Conservation (phyloP, 1,284 basidiomycete species). For the Leccinum fallax region DNA sequence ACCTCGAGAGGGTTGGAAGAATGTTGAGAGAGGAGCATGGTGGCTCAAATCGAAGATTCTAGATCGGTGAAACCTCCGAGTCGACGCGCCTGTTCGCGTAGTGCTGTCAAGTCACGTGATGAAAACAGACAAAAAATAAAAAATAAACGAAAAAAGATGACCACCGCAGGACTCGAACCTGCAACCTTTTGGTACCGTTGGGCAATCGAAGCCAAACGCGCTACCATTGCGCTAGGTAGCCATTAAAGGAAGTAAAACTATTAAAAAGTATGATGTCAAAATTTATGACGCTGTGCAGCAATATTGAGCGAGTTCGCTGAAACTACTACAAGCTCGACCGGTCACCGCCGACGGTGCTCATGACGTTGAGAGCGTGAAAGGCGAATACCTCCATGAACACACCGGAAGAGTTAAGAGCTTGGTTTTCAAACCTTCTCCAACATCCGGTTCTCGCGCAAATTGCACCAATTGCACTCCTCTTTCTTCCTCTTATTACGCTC, state of each 20-base stretch:
- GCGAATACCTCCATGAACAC: slow-evolving; percentile 34
- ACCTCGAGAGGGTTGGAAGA: slow-evolving; percentile 79
- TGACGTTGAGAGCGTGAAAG: slow-evolving; percentile 35
- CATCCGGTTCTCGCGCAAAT: slow-evolving; percentile 48
- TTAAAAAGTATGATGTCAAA: not conserved
- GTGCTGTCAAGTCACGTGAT: slow-evolving; percentile 7
- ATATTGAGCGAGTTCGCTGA: slow-evolving; percentile 69
- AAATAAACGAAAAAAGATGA: slow-evolving; percentile 14
- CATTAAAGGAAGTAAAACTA: slow-evolving; percentile 22
- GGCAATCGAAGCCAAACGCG: slow-evolving; percentile 85
- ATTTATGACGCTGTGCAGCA: slow-evolving; percentile 55
- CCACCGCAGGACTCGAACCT: slow-evolving; percentile 89
- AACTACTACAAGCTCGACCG: slow-evolving; percentile 16
- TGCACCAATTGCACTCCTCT: slow-evolving; percentile 55
- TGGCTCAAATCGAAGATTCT: slow-evolving; percentile 18
- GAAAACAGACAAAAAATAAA: no score
- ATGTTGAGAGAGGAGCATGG: slow-evolving; percentile 63
- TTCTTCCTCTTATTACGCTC: slow-evolving; percentile 54
- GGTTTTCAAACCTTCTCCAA: slow-evolving; percentile 26
- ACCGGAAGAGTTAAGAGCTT: slow-evolving; percentile 34
- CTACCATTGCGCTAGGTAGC: slow-evolving; percentile 59
- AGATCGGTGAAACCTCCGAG: not conserved
- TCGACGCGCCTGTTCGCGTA: slow-evolving; percentile 17
- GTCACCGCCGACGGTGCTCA: slow-evolving; percentile 24
- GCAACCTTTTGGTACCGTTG: slow-evolving; percentile 75